Conservation (phyloP, 495 filamentous ascomycete genomes). For the Podospora australis region DNA sequence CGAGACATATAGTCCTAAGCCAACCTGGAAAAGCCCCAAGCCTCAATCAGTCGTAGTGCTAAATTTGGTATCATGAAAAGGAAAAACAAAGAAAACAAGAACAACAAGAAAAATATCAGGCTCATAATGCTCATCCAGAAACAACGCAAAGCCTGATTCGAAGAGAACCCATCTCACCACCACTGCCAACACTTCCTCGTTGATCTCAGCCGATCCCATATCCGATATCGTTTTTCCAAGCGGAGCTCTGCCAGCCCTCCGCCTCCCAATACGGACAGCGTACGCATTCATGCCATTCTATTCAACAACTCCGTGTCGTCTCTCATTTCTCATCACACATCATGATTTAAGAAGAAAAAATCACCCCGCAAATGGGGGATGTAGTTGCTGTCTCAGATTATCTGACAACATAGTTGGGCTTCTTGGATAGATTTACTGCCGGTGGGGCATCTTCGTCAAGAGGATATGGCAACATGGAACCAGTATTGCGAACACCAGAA, state of each 20-base stretch:
- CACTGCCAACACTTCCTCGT: too few relatives aligned
- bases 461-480: constrained; percentile 58
- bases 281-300: too few relatives aligned
- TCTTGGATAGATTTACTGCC: constrained; percentile 72
- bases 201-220: too few relatives aligned
- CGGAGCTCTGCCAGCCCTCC: not conserved
- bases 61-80: constrained; percentile 9
- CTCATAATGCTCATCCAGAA: constrained; percentile 1
- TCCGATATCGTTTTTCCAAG: not conserved
- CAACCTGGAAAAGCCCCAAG: too few relatives aligned
- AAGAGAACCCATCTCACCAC: too few relatives aligned
- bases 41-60: not conserved
- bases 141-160: not conserved
- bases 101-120: not conserved
- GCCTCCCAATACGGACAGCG: too few relatives aligned
- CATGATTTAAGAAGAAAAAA: too few relatives aligned
- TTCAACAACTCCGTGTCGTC: too few relatives aligned
- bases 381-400: constrained; percentile 17
- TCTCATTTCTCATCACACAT: too few relatives aligned
- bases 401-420: constrained; percentile 66
- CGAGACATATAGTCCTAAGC: not conserved
- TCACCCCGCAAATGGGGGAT: too few relatives aligned
- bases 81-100: not conserved
- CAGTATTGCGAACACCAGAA: constrained; percentile 9
- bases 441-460: constrained; percentile 76